Evolutionary conservation across 306 rosid species (phyloP).

Genomic region (Abrus pulchellus): DNA sequence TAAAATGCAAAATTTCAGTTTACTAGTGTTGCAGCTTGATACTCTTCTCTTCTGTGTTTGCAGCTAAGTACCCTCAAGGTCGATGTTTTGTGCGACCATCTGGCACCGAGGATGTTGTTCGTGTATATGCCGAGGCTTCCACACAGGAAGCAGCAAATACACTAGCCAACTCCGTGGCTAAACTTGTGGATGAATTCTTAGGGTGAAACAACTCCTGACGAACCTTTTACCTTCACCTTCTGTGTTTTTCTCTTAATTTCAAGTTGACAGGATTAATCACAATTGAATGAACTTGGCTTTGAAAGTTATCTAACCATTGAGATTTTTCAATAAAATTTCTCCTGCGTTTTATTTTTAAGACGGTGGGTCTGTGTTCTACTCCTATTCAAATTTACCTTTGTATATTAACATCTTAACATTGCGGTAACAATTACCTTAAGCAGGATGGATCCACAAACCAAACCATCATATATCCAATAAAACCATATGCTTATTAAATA

Average conservation of each 20-base stretch:
- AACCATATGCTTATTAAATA: no score
- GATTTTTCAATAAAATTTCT: conserved; percentile 18
- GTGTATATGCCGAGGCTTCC: conserved; percentile 90
- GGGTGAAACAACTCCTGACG: conserved; percentile 52
- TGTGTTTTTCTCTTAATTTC: not conserved
- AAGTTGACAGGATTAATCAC: not conserved
- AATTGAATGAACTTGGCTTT: conserved; percentile 16
- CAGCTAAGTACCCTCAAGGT: conserved; percentile 74
- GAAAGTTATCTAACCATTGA: conserved; percentile 19
- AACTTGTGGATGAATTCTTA: conserved; percentile 71
- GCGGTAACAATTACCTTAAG: not conserved
- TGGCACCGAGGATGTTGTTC: conserved; percentile 94
- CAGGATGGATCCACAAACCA: not conserved
- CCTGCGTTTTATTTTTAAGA: conserved; percentile 40
- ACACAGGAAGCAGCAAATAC: conserved; percentile 75
- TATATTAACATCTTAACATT: not conserved
- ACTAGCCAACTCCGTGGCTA: conserved; percentile 75
- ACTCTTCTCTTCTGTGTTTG: conserved; percentile 33
- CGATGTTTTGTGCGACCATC: conserved; percentile 95
- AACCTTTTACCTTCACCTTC: not conserved
- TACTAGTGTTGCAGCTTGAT: conserved; percentile 58
- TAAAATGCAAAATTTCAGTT: conserved; percentile 35
- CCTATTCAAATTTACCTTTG: not conserved
- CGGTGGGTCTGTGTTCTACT: conserved; percentile 4
- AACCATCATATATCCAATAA: no score